These are phyloP conservation scores for Breviolum minutum DNA, from an alignment of 73 alveolate genomes.

Conservation along the genomic window DNA sequence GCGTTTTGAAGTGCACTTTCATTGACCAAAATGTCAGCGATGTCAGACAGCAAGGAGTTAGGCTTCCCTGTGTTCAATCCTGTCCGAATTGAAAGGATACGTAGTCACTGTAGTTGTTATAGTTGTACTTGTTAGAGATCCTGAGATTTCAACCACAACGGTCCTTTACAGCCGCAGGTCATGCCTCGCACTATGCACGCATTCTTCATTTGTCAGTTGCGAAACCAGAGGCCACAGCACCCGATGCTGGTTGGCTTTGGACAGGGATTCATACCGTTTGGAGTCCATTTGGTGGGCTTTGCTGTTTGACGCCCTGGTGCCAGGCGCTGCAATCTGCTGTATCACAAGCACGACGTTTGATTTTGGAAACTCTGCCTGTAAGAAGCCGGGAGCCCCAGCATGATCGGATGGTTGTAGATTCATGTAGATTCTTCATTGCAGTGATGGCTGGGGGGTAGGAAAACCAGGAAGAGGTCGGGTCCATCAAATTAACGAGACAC, in stretches of 20 bases:
- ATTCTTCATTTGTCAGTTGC: slow-evolving; percentile 63
- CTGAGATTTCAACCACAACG: neutral
- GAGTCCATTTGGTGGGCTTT: no score
- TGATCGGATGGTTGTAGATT: neutral
- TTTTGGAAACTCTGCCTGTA: slow-evolving; percentile 51
- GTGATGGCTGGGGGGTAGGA: no score
- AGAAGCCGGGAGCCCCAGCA: slow-evolving; percentile 2
- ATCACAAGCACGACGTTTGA: slow-evolving; percentile 5
- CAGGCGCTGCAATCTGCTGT: slow-evolving; percentile 70
- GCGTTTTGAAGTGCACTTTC: no score
- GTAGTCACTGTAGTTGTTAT: no score
- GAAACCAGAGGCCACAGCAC: neutral
- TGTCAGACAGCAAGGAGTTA: no score
- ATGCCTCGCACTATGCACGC: slow-evolving; percentile 81
- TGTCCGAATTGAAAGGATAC: no score
- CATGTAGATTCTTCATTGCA: neutral
- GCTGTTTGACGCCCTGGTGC: neutral
- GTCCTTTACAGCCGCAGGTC: neutral
- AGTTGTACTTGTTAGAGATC: neutral
- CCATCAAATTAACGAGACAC: no score
- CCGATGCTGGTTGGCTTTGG: no score
- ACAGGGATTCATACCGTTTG: no score
- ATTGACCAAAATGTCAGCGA: no score
- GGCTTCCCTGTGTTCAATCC: no score
- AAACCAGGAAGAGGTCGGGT: no score